Evolutionary conservation across 2,329 filamentous ascomycete species (phyloP).

Genomic region (Eurotiales sp.): DNA sequence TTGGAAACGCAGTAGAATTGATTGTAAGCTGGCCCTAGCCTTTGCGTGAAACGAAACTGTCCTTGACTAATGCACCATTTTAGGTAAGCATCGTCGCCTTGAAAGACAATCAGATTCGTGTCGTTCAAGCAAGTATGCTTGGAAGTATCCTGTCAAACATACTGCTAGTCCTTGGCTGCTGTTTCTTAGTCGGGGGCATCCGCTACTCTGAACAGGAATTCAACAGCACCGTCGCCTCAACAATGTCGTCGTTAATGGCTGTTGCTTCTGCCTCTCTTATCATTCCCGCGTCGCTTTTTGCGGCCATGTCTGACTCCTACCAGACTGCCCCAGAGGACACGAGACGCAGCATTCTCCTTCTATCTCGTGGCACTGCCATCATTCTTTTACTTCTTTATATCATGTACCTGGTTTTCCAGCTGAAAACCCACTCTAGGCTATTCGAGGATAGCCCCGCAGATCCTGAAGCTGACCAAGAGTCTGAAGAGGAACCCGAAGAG

Average conservation of each 20-base stretch:
- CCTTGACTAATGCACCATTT: constrained; percentile 29
- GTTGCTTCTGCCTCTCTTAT: constrained; percentile 73
- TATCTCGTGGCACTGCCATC: constrained; percentile 72
- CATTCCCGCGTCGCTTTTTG: constrained; percentile 72
- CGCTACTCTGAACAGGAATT: constrained; percentile 64
- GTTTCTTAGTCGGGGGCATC: constrained; percentile 72
- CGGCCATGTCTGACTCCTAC: constrained; percentile 50
- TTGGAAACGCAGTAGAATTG: constrained; percentile 63
- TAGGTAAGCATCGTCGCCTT: constrained; percentile 91
- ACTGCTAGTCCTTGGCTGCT: constrained; percentile 78
- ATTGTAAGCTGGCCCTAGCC: constrained; percentile 57
- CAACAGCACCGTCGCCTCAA: constrained; percentile 49
- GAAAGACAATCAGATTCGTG: constrained; percentile 78
- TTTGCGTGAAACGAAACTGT: background rate
- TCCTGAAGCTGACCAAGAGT: constrained; percentile 21
- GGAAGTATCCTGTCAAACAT: constrained; percentile 94
- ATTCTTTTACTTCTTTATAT: constrained; percentile 72
- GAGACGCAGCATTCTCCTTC: constrained; percentile 59
- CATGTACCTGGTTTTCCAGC: constrained; percentile 74
- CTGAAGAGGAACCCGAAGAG: constrained; percentile 31
- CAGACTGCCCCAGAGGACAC: constrained; percentile 29
- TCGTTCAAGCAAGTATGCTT: constrained; percentile 97
- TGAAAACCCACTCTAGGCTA: constrained; percentile 68
- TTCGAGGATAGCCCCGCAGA: constrained; percentile 54
- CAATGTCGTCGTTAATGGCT: constrained; percentile 66